Base-by-base conservation (phyloP, 495 filamentous ascomycete species). In the Neurospora terricola region DNA sequence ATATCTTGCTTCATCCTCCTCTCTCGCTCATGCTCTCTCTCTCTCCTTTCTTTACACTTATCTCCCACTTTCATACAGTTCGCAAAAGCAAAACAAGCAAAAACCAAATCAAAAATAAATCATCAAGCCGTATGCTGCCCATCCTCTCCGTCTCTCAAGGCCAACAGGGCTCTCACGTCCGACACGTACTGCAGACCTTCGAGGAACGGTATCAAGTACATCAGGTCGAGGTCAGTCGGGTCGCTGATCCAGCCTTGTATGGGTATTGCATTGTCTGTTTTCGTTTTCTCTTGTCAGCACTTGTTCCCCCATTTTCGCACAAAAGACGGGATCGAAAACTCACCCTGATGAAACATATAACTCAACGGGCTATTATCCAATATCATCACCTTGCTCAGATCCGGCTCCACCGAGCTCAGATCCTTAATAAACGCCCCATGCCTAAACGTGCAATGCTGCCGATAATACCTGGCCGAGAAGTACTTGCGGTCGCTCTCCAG, bases 341-440 rank as follows among this genome's bases (percentile, higher is more conserved):
- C 80, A 97, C 96, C 96, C 89, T 97, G 93, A 80, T 99, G 96
- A 84, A 99, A 99, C 84, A 97, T 93, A 81, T 99, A 99, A 83
- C 94, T 97, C 86, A 97, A 90, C 16, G 96, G 96, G 79, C 94
- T 97, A 78, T 99, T 99, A 83, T 99, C 96, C 79, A 98, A 84
- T 75, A 99, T 99, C 92, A 98, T 97, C 69, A 98, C 96, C 83
- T 91, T 94, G 79, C 94, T 97, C 80, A 99, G 83, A 79, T 98
- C 95, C 40, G 95, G 93, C 85, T 99, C 96, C 36, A 99, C 93
- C 30, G 93, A 92, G 81, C 93, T 95, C 70, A 99, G 86, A 81
- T 99, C 96, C 82, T 99, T 99, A 84, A 99, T 98, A 75, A 97
- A 99, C 14, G 95, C 94, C 39, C 94, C 95, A 73, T 97, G 94